Conservation (phyloP, 1,284 basidiomycete species). For the Sanghuangporus baumii region DNA sequence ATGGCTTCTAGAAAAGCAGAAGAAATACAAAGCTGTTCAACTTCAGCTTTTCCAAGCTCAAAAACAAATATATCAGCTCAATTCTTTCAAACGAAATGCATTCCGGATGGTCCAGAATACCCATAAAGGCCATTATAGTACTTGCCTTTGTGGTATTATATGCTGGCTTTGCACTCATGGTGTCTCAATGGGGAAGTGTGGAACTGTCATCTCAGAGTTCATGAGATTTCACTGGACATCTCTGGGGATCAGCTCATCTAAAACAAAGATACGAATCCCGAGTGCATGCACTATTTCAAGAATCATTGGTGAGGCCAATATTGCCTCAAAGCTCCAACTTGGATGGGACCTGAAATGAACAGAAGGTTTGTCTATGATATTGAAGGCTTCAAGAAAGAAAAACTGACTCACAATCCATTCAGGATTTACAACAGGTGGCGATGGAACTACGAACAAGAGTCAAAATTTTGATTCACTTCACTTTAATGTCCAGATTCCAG, state of each 20-base stretch:
- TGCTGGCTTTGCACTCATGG: background rate
- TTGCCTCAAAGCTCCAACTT: conserved; percentile 2
- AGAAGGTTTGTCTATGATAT: background rate
- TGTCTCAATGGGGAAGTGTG: background rate
- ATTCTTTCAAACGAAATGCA: background rate
- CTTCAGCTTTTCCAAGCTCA: background rate
- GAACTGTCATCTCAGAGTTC: background rate
- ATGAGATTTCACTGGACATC: background rate
- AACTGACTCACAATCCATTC: background rate
- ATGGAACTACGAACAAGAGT: conserved; percentile 17
- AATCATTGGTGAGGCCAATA: background rate
- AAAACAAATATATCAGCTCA: background rate
- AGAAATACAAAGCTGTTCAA: background rate
- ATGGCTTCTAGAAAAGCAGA: background rate
- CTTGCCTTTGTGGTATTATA: background rate
- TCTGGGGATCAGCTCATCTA: background rate
- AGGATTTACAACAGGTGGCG: conserved; percentile 16
- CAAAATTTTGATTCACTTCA: conserved; percentile 10
- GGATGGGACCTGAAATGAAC: background rate
- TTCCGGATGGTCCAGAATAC: background rate
- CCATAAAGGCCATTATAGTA: background rate
- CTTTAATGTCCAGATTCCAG: background rate
- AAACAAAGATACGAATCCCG: background rate
- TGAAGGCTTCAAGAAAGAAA: background rate
- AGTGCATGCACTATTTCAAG: conserved; percentile 1